Evolutionary conservation across 805 yeast species (phyloP).

Genomic region (Schizosaccharomyces cryophilus): DNA sequence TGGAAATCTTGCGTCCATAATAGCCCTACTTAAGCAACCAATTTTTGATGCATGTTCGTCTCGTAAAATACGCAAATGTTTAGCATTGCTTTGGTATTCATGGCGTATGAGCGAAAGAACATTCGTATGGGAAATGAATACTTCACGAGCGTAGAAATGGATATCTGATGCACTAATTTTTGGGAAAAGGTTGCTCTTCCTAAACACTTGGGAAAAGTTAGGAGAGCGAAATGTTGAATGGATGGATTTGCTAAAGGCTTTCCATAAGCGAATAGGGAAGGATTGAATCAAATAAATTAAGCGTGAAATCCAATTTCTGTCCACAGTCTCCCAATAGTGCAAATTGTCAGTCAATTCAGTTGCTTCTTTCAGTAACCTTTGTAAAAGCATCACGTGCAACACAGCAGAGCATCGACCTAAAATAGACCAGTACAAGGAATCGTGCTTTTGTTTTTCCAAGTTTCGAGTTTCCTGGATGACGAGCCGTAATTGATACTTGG

Average conservation of each 20-base stretch:
- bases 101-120: not conserved
- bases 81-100: not conserved
- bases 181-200: not conserved
- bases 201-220: not conserved
- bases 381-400: not conserved
- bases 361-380: not conserved
- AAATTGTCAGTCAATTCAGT: not conserved
- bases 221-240: not conserved
- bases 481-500: not conserved
- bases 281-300: not conserved
- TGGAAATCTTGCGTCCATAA: not conserved
- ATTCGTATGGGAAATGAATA: not conserved
- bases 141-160: not conserved
- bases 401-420: not conserved
- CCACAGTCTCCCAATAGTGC: not conserved
- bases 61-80: not conserved
- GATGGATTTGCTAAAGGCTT: not conserved
- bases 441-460: not conserved
- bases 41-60: not conserved
- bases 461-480: not conserved
- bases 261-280: not conserved
- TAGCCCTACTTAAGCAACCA: not conserved
- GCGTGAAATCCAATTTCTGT: not conserved
- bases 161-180: not conserved
- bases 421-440: not conserved